A percentile compares a stretch with the other conserved stretches of the same genome.
Evolutionary conservation across 495 filamentous ascomycete genomes (phyloP).

Genomic region (Thozetella sp.): DNA sequence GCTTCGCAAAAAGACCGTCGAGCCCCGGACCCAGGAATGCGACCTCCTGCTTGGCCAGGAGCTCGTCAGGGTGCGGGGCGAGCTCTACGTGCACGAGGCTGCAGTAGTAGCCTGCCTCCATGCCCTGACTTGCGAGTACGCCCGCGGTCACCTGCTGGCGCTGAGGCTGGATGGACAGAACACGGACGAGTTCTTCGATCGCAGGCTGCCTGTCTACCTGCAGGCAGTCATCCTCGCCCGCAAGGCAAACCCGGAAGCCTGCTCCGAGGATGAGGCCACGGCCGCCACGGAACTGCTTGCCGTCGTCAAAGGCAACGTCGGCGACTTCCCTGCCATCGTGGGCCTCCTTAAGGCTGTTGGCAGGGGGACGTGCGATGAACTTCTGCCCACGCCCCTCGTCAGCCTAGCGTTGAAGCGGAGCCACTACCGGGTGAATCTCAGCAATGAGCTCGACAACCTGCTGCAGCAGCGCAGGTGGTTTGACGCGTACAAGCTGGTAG

Average conservation of each 20-base stretch:
- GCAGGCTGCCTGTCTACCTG: slow-evolving; percentile 7
- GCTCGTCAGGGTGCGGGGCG: slow-evolving; percentile 5
- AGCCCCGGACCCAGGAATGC: slow-evolving; percentile 5
- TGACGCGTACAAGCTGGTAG: slow-evolving; percentile 13
- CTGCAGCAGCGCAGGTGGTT: slow-evolving; percentile 7
- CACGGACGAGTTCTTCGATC: slow-evolving; percentile 10
- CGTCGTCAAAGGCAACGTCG: slow-evolving; percentile 1
- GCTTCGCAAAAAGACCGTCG: slow-evolving; percentile 5
- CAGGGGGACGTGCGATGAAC: neutral
- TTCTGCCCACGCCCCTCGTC: slow-evolving; percentile 6
- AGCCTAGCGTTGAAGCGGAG: slow-evolving; percentile 6
- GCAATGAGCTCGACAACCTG: slow-evolving; percentile 1
- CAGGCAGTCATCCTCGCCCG: slow-evolving; percentile 9
- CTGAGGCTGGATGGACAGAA: neutral
- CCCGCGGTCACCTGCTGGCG: slow-evolving; percentile 10
- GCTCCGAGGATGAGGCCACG: slow-evolving; percentile 9
- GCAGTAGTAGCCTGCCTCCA: slow-evolving; percentile 13
- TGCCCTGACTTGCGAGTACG: slow-evolving; percentile 8
- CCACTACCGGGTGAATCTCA: slow-evolving; percentile 12
- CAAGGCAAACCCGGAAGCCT: slow-evolving; percentile 2
- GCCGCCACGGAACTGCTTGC: slow-evolving; percentile 12
- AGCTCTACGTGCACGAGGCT: slow-evolving; percentile 10
- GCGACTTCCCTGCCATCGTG: slow-evolving; percentile 11
- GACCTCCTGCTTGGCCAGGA: slow-evolving; percentile 12
- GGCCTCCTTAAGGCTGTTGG: slow-evolving; percentile 8